These are phyloP conservation scores for Leptographium lundbergii DNA, from an alignment of 2,329 filamentous ascomycete genomes.

Conservation along the genomic window DNA sequence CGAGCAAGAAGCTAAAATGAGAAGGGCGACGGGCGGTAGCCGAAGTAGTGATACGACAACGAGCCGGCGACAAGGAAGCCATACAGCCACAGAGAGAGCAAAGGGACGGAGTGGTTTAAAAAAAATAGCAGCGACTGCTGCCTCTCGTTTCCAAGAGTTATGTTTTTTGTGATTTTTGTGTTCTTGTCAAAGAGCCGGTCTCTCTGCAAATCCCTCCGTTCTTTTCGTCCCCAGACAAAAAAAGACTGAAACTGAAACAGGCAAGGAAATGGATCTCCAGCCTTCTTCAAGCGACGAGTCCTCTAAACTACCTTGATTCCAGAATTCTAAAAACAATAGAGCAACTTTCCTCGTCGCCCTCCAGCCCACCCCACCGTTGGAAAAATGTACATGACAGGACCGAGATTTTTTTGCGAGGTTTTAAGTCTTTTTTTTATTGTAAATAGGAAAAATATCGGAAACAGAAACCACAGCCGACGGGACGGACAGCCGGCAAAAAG, in stretches of 20 bases:
- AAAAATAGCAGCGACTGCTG: not conserved
- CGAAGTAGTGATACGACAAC: not conserved
- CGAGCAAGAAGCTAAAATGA: not conserved
- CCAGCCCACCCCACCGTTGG: not conserved
- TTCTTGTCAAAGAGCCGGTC: not conserved
- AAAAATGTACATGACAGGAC: not conserved
- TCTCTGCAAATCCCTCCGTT: not conserved
- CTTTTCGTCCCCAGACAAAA: not conserved
- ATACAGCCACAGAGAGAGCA: not conserved
- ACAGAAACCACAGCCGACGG: not conserved
- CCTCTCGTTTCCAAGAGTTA: not conserved
- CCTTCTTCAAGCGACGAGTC: not conserved
- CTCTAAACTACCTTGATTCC: not conserved
- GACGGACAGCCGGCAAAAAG: not conserved
- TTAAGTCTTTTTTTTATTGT: not conserved
- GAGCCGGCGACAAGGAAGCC: not conserved
- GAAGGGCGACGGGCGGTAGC: not conserved
- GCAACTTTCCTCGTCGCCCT: not conserved
- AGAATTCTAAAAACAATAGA: not conserved
- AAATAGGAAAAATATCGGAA: not conserved
- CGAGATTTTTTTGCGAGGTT: not conserved
- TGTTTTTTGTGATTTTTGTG: not conserved
- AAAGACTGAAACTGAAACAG: not conserved
- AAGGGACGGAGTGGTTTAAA: not conserved
- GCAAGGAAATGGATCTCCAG: not conserved